Evolutionary conservation across 805 yeast species (phyloP).

Genomic region (Lipomyces spencermartinsiae): DNA sequence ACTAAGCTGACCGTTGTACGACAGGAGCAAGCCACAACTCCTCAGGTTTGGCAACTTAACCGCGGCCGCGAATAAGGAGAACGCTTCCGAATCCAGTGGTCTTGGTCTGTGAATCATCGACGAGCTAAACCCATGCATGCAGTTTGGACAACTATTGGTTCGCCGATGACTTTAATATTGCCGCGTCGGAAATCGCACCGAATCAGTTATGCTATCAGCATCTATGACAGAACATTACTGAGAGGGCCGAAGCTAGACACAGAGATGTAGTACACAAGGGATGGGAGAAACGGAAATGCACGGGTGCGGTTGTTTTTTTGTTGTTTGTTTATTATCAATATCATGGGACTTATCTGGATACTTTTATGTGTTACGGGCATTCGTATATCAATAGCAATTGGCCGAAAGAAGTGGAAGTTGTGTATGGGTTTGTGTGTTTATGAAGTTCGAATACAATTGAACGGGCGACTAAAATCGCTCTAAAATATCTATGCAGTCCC

Average conservation of each 20-base stretch:
- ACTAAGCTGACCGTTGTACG: background rate
- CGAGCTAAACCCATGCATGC: background rate
- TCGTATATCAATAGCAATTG: background rate
- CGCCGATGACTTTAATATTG: no score
- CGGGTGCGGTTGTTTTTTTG: background rate
- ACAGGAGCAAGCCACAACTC: slow-evolving; percentile 37
- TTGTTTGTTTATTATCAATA: background rate
- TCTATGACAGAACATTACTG: no score
- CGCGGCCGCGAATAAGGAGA: slow-evolving; percentile 18
- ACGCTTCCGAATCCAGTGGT: slow-evolving; percentile 16
- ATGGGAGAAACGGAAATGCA: background rate
- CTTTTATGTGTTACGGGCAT: background rate
- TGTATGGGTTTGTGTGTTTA: background rate
- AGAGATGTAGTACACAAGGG: background rate
- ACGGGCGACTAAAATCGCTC: background rate
- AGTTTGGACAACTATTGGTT: background rate
- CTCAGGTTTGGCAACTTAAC: slow-evolving; percentile 29
- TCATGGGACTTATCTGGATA: background rate
- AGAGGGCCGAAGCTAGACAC: no score
- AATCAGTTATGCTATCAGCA: background rate
- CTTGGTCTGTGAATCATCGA: slow-evolving; percentile 14
- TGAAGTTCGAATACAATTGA: background rate
- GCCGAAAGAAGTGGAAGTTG: background rate
- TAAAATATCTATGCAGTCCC: background rate
- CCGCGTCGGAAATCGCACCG: no score